Conservation (phyloP, 2,329 filamentous ascomycete genomes). For the Aspergillus phoenicis region DNA sequence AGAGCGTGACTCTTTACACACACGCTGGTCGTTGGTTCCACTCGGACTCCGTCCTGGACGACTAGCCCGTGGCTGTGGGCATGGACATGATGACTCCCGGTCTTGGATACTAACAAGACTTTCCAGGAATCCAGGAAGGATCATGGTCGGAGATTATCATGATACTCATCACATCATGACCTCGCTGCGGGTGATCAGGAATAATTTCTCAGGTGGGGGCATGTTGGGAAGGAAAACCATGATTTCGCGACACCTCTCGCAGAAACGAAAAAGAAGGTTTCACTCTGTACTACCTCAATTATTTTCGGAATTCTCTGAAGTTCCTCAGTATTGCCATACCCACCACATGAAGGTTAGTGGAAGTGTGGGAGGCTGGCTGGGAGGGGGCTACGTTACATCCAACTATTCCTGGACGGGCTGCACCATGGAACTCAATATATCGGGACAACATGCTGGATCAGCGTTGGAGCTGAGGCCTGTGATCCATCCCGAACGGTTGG, state of each 20-base stretch:
- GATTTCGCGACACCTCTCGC: no score
- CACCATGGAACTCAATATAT: not conserved
- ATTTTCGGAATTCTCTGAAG: not conserved
- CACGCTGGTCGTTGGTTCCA: not conserved
- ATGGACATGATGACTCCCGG: not conserved
- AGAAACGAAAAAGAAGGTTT: no score
- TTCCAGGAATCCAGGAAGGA: not conserved
- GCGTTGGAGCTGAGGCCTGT: not conserved
- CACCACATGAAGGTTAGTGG: not conserved
- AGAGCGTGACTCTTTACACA: not conserved
- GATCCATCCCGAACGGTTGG: not conserved
- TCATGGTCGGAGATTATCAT: constrained; percentile 1
- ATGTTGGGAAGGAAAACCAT: not conserved
- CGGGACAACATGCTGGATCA: not conserved
- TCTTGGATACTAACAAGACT: no score
- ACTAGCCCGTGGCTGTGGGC: not conserved
- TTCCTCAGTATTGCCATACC: not conserved
- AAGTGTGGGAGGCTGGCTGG: not conserved
- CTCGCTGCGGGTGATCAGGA: not conserved
- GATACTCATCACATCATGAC: not conserved
- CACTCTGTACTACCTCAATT: not conserved
- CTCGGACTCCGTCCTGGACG: not conserved
- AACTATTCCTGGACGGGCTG: not conserved
- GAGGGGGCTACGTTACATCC: not conserved
- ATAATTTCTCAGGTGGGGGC: not conserved